Evolutionary conservation across 2,329 filamentous ascomycete genomes (phyloP), one percentile per base, ranked within the genome.

Genomic region (Diplodia mutila): DNA sequence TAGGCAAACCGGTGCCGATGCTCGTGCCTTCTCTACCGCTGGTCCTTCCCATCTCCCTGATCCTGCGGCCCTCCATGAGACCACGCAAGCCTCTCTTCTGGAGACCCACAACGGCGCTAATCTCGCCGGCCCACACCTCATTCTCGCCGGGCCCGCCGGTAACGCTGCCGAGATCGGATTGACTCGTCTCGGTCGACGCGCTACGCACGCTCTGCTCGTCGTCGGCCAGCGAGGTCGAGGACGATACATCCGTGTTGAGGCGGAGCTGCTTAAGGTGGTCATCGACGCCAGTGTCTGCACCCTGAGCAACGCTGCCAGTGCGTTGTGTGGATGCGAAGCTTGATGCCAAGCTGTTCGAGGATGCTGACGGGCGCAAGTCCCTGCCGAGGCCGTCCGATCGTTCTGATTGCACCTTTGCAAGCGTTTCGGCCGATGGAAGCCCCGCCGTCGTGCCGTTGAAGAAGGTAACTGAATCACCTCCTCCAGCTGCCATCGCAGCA

Each of bases 401-500:
- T 8, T 63, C 69, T 25, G 69, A 61, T 53, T 67, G 65, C 14
- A 37, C 34, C 34, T 63, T 63, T 5, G 55, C 66, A 7, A 54
- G 48, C 12, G 34, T 42, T 18, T 67, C 55, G 23, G 66, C 66
- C 3, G 55, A 52, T 5, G 66, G 68, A 7, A 69, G 69, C 5
- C 64, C 64, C 5, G 59, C 67, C 12, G 67, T 49, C n/a, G 48
- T 53, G 59, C 69, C 69, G 46, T 84, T 46, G 85, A 81, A 74
- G 73, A 88, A 92, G 65, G 91, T 89, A 32, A 94, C 92, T 57
- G 92, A 91, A 57, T 93, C 88, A 0, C 95, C 95, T 29, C 95
- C 94, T 12, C 95, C 95, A 1, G 95, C 95, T 0, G 94, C 95
- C 95, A 98, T 98, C 65, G 95, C 95, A 0, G 94, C 95, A 0